Base-by-base conservation (phyloP, 2,329 filamentous ascomycete genomes). In the Neopestalotiopsis rosae region DNA sequence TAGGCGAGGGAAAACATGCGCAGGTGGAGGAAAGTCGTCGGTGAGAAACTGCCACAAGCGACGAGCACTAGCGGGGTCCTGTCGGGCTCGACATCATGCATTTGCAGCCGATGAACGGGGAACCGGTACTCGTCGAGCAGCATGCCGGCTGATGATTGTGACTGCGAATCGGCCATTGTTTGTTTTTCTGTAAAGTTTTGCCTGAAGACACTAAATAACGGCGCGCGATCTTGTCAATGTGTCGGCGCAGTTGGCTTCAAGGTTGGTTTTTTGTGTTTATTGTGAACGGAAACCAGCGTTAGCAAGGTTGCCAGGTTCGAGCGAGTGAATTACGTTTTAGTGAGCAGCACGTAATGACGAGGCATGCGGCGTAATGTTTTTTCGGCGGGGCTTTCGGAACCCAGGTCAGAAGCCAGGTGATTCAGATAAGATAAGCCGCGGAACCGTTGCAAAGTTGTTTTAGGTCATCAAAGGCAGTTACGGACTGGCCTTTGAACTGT, bases 1-100 rank as follows among this genome's bases (percentile, higher is more conserved):
- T 90, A 88, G 1, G 92, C 93, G 90, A 97, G 94, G 76, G 94
- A 92, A 77, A 96, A 95, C 92, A 97, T 95, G 78, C 93, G 91
- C 71, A 96, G 83, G 78, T 95, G 93, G 34, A 94, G 86, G 76
- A 92, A 92, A 6, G 91, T 93, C 64, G 92, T 89, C 20, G 92
- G 92, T 0, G 90, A 93, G 82, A 94, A 95, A 76, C 87, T 89
- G 65, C 89, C 91, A 75, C 91, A 93, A 62, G 90, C 90, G 66
- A 92, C 89, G 67, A 92, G 86, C 7, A 92, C 88, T 56, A 93
- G 84, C 14, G 91, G 90, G 38, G 84, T 89, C 77, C 87, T 88
- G 70, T 83, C 80, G 38, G 86, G 79, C 71, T 90, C 85, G 65
- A 82, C 85, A 71, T 90, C 85, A 58, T 83, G 83, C 71, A 83